A percentile compares a stretch with the other conserved stretches of the same genome.
Conservation (phyloP, 2,329 filamentous ascomycete genomes). For the Verticillium zaregamsianum region DNA sequence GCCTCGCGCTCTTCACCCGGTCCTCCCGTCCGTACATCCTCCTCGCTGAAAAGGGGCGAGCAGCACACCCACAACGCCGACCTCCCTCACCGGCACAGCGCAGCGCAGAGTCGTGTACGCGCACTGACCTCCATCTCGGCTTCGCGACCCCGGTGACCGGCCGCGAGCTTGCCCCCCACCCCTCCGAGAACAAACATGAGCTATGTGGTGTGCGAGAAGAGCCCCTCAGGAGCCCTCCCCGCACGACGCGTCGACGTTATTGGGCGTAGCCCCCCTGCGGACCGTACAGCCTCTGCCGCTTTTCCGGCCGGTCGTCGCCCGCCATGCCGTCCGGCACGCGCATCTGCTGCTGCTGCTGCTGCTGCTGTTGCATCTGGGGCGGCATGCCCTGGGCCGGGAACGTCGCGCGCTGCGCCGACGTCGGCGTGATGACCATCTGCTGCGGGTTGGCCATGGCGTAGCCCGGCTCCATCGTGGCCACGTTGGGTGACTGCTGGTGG, state of each 20-base stretch:
- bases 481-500: slow-evolving; percentile 42
- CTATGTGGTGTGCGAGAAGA: neutral
- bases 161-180: neutral
- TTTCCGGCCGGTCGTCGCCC: slow-evolving; percentile 42
- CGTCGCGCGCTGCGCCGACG: slow-evolving; percentile 20
- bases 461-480: slow-evolving; percentile 35
- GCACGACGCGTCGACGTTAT: slow-evolving; percentile 11
- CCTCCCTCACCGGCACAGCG: neutral
- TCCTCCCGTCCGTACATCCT: neutral
- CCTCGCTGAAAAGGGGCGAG: neutral
- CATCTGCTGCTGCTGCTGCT: slow-evolving; percentile 21
- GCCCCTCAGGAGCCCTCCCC: neutral
- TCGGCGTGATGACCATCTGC: slow-evolving; percentile 30
- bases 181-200: neutral
- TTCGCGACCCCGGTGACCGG: neutral
- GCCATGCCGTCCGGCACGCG: slow-evolving; percentile 26
- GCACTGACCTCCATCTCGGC: neutral
- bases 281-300: slow-evolving; percentile 47
- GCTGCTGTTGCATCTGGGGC: slow-evolving; percentile 22
- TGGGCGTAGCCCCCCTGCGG: slow-evolving; percentile 36
- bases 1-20: neutral
- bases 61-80: neutral
- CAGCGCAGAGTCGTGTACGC: neutral
- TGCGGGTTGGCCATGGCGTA: slow-evolving; percentile 42
- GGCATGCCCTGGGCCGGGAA: slow-evolving; percentile 37